Evolutionary conservation across 2,329 filamentous ascomycete genomes (phyloP), one percentile per base, ranked within the genome.

Genomic region (Xylaria sp.): DNA sequence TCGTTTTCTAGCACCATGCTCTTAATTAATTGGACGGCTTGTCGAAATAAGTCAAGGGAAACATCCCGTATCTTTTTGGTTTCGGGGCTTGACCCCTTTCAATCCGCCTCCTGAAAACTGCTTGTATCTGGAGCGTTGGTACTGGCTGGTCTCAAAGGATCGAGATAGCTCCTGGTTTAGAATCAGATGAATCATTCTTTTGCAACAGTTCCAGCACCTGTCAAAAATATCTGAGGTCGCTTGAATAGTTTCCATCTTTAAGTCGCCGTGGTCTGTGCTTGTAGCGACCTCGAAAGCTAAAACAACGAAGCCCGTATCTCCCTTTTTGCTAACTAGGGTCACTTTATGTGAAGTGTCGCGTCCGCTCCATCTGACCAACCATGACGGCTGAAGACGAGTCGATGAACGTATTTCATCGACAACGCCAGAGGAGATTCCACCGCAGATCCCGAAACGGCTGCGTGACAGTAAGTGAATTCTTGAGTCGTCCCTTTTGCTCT

Each of bases 391-490:
- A 69, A 63, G 68, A 68, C 62, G 73, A 74, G 65, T 67, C 72
- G 48, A 66, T 69, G 23, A 60, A 70, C n/a, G 58, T 72, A 36
- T 54, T 67, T 42, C 74, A 76, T 56, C 74, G 77, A 33, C 76
- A 79, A 61, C 74, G 76, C 33, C 77, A 78, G 67, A 76, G 77
- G 63, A 77, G 75, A 71, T 78, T 78, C 51, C 77, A 79, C 64
- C 76, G 77, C 53, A 74, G 77, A 62, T 78, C 76, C 33, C 74
- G 75, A 42, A 78, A 77, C 59, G 76, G 77, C 57, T 75, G 75
- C 69, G 72, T 71, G 49, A 76, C 74, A 51, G 68, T 72, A 68
- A 68, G 70, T 65, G n/a, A 42, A 54, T 10, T 56, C 46, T 48
- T 40, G 13, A 62, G n/a, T 49, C 17, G 51, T 44, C 36, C 31